Percentiles rank a stretch among this genome's conserved stretches.
phyloP scores from a whole-genome alignment of 2,329 filamentous ascomycete species.

The Aureobasidium pullulans region DNA sequence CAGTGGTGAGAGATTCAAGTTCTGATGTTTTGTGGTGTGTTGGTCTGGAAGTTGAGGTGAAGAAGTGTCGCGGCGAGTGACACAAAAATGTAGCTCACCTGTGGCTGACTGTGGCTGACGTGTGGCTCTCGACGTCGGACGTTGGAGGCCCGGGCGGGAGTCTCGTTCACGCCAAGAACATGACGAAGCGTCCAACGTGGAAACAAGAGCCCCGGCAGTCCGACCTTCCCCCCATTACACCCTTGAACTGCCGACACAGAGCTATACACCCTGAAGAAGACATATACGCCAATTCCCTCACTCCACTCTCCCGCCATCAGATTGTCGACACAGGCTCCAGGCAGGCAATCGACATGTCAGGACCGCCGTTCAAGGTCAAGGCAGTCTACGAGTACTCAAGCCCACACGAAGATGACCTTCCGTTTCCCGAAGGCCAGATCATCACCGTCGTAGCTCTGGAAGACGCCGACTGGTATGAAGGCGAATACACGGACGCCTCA shows the following conservation, averaged over 20 bases:
- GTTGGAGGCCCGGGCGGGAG: background rate
- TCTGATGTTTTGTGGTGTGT: background rate
- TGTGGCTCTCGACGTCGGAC: background rate
- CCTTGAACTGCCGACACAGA: background rate
- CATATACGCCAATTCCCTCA: background rate
- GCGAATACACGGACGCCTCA: constrained; percentile 71
- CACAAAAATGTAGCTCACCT: background rate
- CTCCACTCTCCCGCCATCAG: background rate
- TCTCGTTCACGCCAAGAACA: constrained; percentile 5
- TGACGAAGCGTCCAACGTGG: background rate
- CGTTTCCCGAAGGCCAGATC: constrained; percentile 75
- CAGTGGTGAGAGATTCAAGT: background rate
- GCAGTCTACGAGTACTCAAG: constrained; percentile 92
- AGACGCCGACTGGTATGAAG: constrained; percentile 88
- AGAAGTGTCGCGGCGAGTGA: background rate
- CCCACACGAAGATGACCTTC: constrained; percentile 88
- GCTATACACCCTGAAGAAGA: background rate
- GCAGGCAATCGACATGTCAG: constrained; percentile 47
- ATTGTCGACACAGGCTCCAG: background rate
- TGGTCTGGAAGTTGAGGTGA: background rate
- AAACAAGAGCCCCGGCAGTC: background rate
- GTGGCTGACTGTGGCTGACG: background rate
- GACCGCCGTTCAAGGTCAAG: constrained; percentile 81
- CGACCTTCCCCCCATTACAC: background rate
- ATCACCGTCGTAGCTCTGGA: constrained; percentile 91